Percentiles rank a stretch among this genome's conserved stretches.
phyloP scores from a whole-genome alignment of 108 stramenopile species.

The Ochromonas danica region DNA sequence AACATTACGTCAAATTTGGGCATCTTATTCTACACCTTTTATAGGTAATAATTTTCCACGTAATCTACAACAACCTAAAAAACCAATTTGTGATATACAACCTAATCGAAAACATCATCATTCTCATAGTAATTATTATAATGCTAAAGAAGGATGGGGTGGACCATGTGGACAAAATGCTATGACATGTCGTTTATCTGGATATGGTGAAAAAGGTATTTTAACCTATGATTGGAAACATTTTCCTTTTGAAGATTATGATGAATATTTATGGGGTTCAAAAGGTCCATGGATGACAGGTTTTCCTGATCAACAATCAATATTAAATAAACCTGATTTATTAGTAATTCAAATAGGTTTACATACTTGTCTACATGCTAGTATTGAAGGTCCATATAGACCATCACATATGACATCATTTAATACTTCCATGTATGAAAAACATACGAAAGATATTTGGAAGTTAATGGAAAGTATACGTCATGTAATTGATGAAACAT shows the following conservation, averaged over 20 bases:
- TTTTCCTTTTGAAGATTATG: conserved; percentile 32
- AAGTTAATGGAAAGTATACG: neutral
- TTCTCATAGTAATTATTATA: neutral
- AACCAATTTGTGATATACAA: neutral
- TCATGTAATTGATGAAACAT: neutral
- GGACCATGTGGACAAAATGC: conserved; percentile 11
- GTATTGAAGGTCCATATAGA: neutral
- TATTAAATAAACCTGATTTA: neutral
- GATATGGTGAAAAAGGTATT: neutral
- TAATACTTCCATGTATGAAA: neutral
- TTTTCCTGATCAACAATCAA: neutral
- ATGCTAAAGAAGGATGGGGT: neutral
- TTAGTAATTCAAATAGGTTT: conserved; percentile 1
- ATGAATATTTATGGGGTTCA: neutral
- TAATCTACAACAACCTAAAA: neutral
- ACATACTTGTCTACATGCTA: neutral
- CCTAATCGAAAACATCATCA: neutral
- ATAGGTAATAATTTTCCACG: neutral
- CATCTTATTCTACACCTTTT: neutral
- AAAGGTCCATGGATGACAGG: neutral
- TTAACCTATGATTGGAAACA: conserved; percentile 19
- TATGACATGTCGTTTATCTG: neutral
- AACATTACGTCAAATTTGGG: neutral
- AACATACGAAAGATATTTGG: neutral
- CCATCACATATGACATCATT: neutral